Conservation (phyloP, 179 eudicot species). For the Pouteria campechiana region DNA sequence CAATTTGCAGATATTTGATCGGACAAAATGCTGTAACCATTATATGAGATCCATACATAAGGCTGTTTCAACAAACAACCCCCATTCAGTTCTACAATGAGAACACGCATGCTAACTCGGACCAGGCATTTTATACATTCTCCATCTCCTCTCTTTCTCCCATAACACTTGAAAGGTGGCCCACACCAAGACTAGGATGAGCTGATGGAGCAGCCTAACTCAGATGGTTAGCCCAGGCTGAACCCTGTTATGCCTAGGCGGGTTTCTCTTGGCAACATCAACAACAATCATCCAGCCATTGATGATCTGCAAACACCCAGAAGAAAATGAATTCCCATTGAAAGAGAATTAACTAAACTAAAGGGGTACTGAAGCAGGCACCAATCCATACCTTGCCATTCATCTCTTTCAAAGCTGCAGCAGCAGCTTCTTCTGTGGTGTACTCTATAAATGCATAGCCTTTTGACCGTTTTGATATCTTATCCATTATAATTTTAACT, state of each 20-base stretch:
- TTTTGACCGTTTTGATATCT: conserved; percentile 89
- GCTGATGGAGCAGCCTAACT: too few species aligned
- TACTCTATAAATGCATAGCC: conserved; percentile 90
- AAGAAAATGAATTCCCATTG: not conserved
- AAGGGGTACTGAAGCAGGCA: not conserved
- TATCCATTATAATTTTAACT: conserved; percentile 91
- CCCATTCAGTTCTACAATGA: too few species aligned
- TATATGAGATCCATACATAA: too few species aligned
- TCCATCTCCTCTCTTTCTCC: too few species aligned
- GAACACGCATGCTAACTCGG: too few species aligned
- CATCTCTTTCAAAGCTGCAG: conserved; percentile 76
- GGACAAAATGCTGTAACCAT: too few species aligned
- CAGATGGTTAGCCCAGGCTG: conserved; percentile 14
- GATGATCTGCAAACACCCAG: conserved; percentile 32
- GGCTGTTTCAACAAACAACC: too few species aligned
- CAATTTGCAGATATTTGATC: too few species aligned
- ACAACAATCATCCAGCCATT: conserved; percentile 62
- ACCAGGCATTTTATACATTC: too few species aligned
- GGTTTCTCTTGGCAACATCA: conserved; percentile 42
- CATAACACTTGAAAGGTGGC: too few species aligned
- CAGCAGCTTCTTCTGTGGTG: conserved; percentile 63
- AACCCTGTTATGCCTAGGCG: conserved; percentile 28
- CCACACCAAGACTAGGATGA: too few species aligned
- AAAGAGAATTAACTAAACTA: not conserved
- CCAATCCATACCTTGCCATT: conserved; percentile 91